Conservation (phyloP, 2,329 filamentous ascomycete genomes). For the Leptographium flavum region DNA sequence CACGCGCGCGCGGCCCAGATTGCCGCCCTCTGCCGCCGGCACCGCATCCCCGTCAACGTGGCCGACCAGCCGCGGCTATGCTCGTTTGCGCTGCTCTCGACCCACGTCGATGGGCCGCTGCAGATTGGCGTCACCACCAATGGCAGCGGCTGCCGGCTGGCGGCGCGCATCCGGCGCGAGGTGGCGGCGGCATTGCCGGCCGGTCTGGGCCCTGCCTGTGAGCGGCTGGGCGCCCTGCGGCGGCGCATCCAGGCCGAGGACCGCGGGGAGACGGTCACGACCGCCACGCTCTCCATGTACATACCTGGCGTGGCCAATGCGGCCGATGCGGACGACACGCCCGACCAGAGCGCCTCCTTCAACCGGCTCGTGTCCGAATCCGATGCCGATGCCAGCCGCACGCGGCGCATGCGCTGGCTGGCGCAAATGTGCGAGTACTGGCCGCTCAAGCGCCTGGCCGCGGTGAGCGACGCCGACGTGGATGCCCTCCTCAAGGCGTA, state of each 20-base stretch:
- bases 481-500: constrained; percentile 65
- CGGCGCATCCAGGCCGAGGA: constrained; percentile 41
- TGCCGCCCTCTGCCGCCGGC: constrained; percentile 57
- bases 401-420: constrained; percentile 79
- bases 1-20: constrained; percentile 37
- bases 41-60: constrained; percentile 87
- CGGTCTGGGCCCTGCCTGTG: constrained; percentile 63
- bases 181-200: constrained; percentile 67
- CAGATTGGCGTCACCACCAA: constrained; percentile 95
- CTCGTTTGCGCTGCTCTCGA: constrained; percentile 80
- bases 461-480: constrained; percentile 68
- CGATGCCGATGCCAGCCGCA: constrained; percentile 61
- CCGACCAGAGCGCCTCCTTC: constrained; percentile 67
- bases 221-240: constrained; percentile 59
- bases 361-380: constrained; percentile 68
- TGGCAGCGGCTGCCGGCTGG: constrained; percentile 84
- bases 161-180: constrained; percentile 76
- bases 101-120: constrained; percentile 76
- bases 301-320: not conserved
- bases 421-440: constrained; percentile 97
- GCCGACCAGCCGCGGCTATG: constrained; percentile 76
- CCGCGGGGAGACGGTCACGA: not conserved
- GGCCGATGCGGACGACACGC: constrained; percentile 36
- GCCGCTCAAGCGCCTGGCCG: constrained; percentile 71
- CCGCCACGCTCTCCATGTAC: too few relatives aligned